Conservation (phyloP, 2,329 filamentous ascomycete species). For the Cercospora janseana region DNA sequence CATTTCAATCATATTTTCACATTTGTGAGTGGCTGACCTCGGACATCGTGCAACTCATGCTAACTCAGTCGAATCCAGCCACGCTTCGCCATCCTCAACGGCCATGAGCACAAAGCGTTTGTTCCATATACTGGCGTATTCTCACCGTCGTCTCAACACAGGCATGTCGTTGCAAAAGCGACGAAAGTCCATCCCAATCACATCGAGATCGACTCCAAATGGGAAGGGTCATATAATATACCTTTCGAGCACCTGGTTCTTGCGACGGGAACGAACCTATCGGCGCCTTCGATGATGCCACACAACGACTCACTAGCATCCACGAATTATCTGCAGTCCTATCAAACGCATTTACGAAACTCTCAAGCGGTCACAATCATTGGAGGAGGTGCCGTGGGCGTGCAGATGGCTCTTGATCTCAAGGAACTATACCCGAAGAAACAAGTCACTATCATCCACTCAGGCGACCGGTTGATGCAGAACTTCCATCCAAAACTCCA, state of each 20-base stretch:
- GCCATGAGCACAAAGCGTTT: constrained; percentile 28
- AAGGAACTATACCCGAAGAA: constrained; percentile 58
- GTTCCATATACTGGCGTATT: constrained; percentile 26
- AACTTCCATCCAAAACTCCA: constrained; percentile 49
- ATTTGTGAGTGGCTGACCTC: constrained; percentile 19
- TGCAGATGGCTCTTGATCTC: constrained; percentile 61
- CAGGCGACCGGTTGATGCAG: constrained; percentile 53
- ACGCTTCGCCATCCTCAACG: constrained; percentile 25
- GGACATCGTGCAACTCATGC: no score
- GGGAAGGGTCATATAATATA: constrained; percentile 21
- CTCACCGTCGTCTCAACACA: constrained; percentile 14
- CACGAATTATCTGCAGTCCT: constrained; percentile 17
- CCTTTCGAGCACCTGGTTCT: constrained; percentile 28
- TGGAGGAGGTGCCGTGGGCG: constrained; percentile 61
- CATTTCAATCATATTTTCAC: constrained; percentile 29
- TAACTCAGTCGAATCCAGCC: no score
- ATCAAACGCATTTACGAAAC: constrained; percentile 27
- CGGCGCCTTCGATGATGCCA: constrained; percentile 25
- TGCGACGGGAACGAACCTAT: constrained; percentile 23
- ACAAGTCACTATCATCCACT: constrained; percentile 58
- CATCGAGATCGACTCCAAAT: constrained; percentile 19
- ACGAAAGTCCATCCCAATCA: constrained; percentile 19
- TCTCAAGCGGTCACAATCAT: constrained; percentile 27
- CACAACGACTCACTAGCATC: constrained; percentile 19
- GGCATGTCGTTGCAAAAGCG: constrained; percentile 20